phyloP scores from a whole-genome alignment of 176 grass and related monocot genomes.

The Carex littledalei region DNA sequence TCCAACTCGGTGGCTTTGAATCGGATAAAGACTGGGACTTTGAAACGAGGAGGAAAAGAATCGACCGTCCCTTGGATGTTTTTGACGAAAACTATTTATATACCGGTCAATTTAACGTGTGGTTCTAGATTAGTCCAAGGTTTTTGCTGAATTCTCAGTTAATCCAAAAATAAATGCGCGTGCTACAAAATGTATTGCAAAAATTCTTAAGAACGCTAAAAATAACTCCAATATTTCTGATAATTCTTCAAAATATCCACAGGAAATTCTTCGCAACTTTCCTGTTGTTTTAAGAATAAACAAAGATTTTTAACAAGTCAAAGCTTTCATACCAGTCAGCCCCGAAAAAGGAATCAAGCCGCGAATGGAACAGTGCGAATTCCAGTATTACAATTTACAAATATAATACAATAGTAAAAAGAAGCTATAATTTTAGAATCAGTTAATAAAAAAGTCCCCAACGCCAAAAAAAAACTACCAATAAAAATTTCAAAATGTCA shows the following conservation, averaged over 20 bases:
- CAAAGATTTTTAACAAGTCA: neutral
- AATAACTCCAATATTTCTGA: neutral
- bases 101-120: neutral
- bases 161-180: neutral
- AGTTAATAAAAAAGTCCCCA: neutral
- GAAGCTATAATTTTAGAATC: neutral
- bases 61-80: neutral
- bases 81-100: neutral
- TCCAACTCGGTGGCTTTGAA: conserved; percentile 21
- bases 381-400: neutral
- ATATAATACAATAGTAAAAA: neutral
- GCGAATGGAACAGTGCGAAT: conserved; percentile 23
- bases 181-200: neutral
- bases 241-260: neutral
- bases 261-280: neutral
- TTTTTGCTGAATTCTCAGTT: neutral
- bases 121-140: neutral
- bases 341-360: neutral
- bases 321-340: conserved; percentile 14
- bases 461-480: neutral
- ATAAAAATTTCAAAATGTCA: neutral
- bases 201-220: neutral
- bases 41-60: neutral
- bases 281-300: neutral
- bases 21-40: conserved; percentile 11